Conservation (phyloP, 345 rosid genomes). For the Moringa oleifera region DNA sequence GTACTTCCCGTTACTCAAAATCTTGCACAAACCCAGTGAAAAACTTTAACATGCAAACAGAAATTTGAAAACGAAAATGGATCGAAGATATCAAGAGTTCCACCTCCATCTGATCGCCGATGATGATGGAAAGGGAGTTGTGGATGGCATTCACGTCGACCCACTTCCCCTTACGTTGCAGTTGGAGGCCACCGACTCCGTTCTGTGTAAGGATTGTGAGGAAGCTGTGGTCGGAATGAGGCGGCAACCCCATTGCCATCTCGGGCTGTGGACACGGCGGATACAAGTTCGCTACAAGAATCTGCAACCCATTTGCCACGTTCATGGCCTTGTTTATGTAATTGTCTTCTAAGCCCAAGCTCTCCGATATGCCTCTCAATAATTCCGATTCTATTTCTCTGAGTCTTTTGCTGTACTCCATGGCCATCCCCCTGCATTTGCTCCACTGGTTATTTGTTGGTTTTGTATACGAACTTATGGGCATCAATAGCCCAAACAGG, state of each 20-base stretch:
- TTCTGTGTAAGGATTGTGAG: conserved; percentile 39
- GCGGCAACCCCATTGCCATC: conserved; percentile 48
- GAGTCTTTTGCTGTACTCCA: conserved; percentile 25
- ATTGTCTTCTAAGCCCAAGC: conserved; percentile 35
- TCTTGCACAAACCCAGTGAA: conserved; percentile 14
- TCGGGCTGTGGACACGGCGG: conserved; percentile 60
- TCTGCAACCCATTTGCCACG: conserved; percentile 27
- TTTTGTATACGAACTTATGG: no score
- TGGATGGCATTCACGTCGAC: conserved; percentile 26
- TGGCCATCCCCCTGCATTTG: conserved; percentile 24
- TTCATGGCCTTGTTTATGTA: conserved; percentile 26
- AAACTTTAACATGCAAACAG: no score
- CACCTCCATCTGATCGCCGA: conserved; percentile 54
- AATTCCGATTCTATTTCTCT: conserved; percentile 29
- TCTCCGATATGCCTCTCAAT: conserved; percentile 42
- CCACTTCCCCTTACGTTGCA: conserved; percentile 47
- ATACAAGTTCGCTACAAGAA: conserved; percentile 32
- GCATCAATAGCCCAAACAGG: no score
- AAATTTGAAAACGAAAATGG: no score
- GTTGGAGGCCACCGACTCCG: conserved; percentile 41
- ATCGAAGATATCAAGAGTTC: no score
- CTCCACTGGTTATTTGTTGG: no score
- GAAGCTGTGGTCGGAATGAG: conserved; percentile 61
- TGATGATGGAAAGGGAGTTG: conserved; percentile 42
- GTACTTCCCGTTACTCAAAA: conserved; percentile 55